Percentiles rank a stretch among this genome's conserved stretches.
These are phyloP conservation scores for Lyophyllum atratum DNA, from an alignment of 768 basidiomycete genomes.

Conservation along the genomic window DNA sequence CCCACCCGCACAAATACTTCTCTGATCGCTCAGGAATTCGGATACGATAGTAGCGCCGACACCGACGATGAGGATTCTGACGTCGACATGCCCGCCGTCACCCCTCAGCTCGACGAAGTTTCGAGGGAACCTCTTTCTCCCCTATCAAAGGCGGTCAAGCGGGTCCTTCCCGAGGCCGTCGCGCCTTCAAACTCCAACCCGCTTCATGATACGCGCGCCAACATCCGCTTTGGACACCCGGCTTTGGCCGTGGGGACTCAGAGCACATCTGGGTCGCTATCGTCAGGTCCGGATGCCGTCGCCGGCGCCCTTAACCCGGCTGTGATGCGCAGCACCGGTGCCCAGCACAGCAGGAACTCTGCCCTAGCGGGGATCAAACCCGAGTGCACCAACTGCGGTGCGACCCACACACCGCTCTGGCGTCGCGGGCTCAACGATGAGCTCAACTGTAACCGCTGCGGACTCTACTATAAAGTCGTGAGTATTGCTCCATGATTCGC, in stretches of 20 bases:
- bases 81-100: slow-evolving; percentile 32
- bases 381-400: slow-evolving; percentile 87
- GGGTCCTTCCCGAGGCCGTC: slow-evolving; percentile 51
- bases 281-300: slow-evolving; percentile 66
- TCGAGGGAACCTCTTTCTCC: slow-evolving; percentile 31
- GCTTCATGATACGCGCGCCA: slow-evolving; percentile 49
- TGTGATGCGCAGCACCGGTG: slow-evolving; percentile 33
- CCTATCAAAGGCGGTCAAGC: slow-evolving; percentile 42
- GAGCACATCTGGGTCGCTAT: slow-evolving; percentile 43
- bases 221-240: slow-evolving; percentile 48
- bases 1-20: slow-evolving; percentile 19
- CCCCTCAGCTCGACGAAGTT: slow-evolving; percentile 20
- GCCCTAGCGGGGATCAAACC: slow-evolving; percentile 68
- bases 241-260: slow-evolving; percentile 65
- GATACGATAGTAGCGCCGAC: slow-evolving; percentile 33
- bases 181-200: slow-evolving; percentile 61
- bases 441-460: slow-evolving; percentile 88
- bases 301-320: slow-evolving; percentile 57
- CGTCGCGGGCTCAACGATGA: slow-evolving; percentile 85
- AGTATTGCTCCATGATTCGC: slow-evolving; percentile 23
- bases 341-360: slow-evolving; percentile 31
- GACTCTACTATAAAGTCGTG: slow-evolving; percentile 84
- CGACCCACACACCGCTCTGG: slow-evolving; percentile 88
- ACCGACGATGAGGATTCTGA: slow-evolving; percentile 39
- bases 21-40: slow-evolving; percentile 26